Conservation (phyloP, 2,329 filamentous ascomycete genomes). For the Mollisia scopiformis region DNA sequence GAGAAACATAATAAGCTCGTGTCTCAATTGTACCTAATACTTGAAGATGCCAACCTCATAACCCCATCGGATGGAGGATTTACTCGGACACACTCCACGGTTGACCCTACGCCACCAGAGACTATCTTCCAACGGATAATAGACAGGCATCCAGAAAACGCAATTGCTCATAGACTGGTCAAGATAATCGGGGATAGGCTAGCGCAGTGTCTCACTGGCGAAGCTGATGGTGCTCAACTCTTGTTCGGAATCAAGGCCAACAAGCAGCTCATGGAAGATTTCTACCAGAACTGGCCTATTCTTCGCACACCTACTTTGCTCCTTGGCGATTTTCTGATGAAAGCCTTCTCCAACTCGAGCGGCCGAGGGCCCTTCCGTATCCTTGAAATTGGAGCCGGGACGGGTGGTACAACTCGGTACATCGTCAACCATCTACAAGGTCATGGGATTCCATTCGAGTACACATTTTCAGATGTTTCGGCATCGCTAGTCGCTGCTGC, state of each 20-base stretch:
- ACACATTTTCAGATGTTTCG: conserved; percentile 49
- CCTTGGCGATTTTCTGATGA: conserved; percentile 15
- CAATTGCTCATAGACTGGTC: conserved; percentile 25
- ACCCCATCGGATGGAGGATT: conserved; percentile 7
- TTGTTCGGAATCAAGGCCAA: conserved; percentile 29
- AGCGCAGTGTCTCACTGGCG: conserved; percentile 27
- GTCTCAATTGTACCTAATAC: conserved; percentile 31
- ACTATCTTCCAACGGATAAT: conserved; percentile 34
- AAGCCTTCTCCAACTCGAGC: background rate
- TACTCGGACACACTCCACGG: conserved; percentile 15
- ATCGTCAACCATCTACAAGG: conserved; percentile 35
- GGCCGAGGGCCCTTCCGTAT: conserved; percentile 39
- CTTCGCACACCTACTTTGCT: conserved; percentile 7
- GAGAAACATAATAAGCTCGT: conserved; percentile 35
- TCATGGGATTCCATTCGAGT: conserved; percentile 35
- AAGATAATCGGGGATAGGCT: conserved; percentile 22
- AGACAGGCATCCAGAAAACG: conserved; percentile 37
- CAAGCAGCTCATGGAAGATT: conserved; percentile 26
- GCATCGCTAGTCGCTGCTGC: conserved; percentile 32
- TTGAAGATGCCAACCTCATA: conserved; percentile 31
- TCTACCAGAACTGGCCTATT: conserved; percentile 32
- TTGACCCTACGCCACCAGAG: conserved; percentile 12
- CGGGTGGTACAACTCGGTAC: conserved; percentile 39
- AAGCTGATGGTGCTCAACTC: conserved; percentile 25
- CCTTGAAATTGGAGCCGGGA: conserved; percentile 50